Evolutionary conservation across 108 stramenopile genomes (phyloP).

Genomic region (Fragilaria radians): DNA sequence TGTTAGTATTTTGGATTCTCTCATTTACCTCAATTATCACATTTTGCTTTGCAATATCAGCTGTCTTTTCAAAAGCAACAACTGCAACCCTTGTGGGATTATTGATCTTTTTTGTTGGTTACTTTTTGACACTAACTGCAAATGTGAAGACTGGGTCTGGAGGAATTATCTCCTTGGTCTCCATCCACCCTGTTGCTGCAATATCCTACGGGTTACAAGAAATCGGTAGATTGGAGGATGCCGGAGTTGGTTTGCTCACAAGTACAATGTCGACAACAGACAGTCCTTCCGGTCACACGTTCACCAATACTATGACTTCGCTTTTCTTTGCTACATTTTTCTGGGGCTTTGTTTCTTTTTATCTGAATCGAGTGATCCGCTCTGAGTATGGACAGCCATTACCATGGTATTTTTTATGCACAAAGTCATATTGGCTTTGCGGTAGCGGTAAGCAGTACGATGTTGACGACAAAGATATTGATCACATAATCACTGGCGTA

Average conservation of each 20-base stretch:
- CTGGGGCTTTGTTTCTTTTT: conserved; percentile 65
- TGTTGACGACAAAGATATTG: conserved; percentile 1
- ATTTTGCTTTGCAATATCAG: conserved; percentile 40
- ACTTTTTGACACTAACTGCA: conserved; percentile 29
- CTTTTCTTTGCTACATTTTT: conserved; percentile 52
- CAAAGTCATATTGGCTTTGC: conserved; percentile 46
- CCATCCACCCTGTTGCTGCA: conserved; percentile 42
- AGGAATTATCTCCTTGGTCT: conserved; percentile 18
- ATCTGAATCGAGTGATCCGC: conserved; percentile 53
- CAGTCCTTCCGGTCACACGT: conserved; percentile 35
- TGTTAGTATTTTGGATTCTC: conserved; percentile 64
- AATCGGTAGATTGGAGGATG: conserved; percentile 40
- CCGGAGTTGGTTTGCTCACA: conserved; percentile 27
- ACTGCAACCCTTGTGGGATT: conserved; percentile 51
- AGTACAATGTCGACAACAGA: conserved; percentile 25
- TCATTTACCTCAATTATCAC: conserved; percentile 15
- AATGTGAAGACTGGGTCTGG: conserved; percentile 19
- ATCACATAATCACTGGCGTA: conserved; percentile 1
- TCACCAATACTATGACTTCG: conserved; percentile 32
- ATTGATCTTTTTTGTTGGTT: conserved; percentile 48
- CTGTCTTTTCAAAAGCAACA: conserved; percentile 46
- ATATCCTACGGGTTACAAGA: conserved; percentile 35
- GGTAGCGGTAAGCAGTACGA: conserved; percentile 2
- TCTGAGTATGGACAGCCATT: conserved; percentile 50
- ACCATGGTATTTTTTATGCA: conserved; percentile 53